phyloP scores from a whole-genome alignment of 495 filamentous ascomycete genomes.

The Aspergillus indologenus region DNA sequence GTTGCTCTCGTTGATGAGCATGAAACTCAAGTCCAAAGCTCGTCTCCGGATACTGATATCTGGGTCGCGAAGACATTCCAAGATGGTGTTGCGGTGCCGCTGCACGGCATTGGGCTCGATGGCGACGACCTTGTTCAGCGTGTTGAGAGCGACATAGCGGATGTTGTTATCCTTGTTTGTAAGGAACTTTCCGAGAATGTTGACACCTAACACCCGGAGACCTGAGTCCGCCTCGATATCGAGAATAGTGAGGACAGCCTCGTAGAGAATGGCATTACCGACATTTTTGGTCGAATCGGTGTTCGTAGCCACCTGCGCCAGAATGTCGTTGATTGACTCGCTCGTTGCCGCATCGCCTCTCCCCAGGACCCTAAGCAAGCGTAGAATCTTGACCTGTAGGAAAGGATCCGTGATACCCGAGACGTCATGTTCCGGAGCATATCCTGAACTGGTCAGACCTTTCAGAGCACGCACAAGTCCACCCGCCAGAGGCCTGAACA shows the following conservation, averaged over 20 bases:
- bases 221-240: slow-evolving; percentile 98
- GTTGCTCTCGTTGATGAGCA: slow-evolving; percentile 94
- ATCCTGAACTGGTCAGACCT: slow-evolving; percentile 87
- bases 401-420: slow-evolving; percentile 99
- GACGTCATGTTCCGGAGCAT: slow-evolving; percentile 96
- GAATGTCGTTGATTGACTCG: slow-evolving; percentile 96
- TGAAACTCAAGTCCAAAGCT: slow-evolving; percentile 95
- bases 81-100: slow-evolving; percentile 92
- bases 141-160: slow-evolving; percentile 95
- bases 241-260: slow-evolving; percentile 93
- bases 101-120: slow-evolving; percentile 98
- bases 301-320: slow-evolving; percentile 97
- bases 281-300: slow-evolving; percentile 98
- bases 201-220: slow-evolving; percentile 88
- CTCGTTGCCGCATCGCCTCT: slow-evolving; percentile 85
- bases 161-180: slow-evolving; percentile 99
- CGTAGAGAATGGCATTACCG: slow-evolving; percentile 95
- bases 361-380: slow-evolving; percentile 77
- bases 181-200: slow-evolving; percentile 96
- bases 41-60: slow-evolving; percentile 96
- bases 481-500: slow-evolving; percentile 77
- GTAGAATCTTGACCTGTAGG: slow-evolving; percentile 92
- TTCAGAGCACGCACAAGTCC: slow-evolving; percentile 88
- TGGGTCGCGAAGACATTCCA: slow-evolving; percentile 95
- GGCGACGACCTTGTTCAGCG: slow-evolving; percentile 95